These are phyloP conservation scores for Pseudevernia furfuracea DNA, from an alignment of 495 filamentous ascomycete species.

Conservation along the genomic window DNA sequence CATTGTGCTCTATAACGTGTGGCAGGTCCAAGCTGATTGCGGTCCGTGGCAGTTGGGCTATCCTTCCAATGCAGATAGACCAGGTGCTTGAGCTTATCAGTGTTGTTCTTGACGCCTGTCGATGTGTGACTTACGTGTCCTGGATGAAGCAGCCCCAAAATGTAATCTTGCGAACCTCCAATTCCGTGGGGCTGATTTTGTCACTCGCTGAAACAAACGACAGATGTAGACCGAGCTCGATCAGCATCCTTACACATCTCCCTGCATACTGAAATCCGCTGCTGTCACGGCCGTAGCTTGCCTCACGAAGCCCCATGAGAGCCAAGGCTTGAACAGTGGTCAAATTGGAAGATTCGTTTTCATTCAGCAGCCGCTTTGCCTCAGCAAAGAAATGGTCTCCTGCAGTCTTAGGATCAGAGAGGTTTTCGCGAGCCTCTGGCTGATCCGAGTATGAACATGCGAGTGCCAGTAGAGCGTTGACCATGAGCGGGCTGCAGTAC, in stretches of 20 bases:
- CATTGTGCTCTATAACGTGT: constrained; percentile 23
- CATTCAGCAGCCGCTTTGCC: constrained; percentile 51
- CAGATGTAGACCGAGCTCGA: constrained; percentile 27
- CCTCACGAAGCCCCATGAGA: constrained; percentile 48
- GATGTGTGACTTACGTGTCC: constrained; percentile 30
- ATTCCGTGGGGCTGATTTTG: constrained; percentile 30
- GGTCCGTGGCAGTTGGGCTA: constrained; percentile 36
- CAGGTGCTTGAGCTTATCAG: constrained; percentile 29
- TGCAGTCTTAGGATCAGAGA: constrained; percentile 52
- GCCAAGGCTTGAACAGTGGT: constrained; percentile 74
- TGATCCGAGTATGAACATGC: constrained; percentile 67
- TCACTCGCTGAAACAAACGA: constrained; percentile 14
- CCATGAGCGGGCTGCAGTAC: constrained; percentile 65
- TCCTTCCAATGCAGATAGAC: constrained; percentile 37
- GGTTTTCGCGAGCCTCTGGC: constrained; percentile 53
- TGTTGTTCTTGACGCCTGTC: background rate
- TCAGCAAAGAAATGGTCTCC: constrained; percentile 69
- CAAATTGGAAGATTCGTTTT: constrained; percentile 50
- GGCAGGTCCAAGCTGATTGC: constrained; percentile 38
- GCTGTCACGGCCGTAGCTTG: constrained; percentile 28
- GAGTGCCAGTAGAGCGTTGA: constrained; percentile 66
- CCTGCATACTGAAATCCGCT: constrained; percentile 36
- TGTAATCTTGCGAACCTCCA: constrained; percentile 39
- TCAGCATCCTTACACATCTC: constrained; percentile 31
- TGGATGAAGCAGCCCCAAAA: constrained; percentile 41